These are phyloP conservation scores for Aspergillus nidulans DNA, from an alignment of 495 filamentous ascomycete species.

Conservation along the genomic window DNA sequence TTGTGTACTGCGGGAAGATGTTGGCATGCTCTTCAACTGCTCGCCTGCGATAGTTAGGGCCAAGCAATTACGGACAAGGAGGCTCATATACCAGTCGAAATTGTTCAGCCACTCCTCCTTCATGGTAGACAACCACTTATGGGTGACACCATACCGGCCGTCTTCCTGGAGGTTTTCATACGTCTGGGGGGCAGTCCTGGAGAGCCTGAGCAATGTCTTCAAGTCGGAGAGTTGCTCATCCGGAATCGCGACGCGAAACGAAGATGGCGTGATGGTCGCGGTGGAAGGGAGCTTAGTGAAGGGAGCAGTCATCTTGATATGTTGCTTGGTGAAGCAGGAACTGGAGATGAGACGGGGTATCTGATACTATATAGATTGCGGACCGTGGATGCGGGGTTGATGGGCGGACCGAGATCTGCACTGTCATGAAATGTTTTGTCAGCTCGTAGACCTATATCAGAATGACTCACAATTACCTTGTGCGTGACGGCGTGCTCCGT, in stretches of 20 bases:
- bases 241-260: slow-evolving; percentile 41
- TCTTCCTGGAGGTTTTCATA: slow-evolving; percentile 48
- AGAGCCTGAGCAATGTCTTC: slow-evolving; percentile 44
- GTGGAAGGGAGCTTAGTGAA: slow-evolving; percentile 28
- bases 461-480: too few relatives aligned
- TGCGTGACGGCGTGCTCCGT: too few relatives aligned
- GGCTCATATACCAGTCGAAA: slow-evolving; percentile 39
- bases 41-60: slow-evolving; percentile 30
- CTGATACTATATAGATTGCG: too few relatives aligned
- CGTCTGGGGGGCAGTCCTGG: slow-evolving; percentile 46
- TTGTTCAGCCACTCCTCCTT: slow-evolving; percentile 45
- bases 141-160: slow-evolving; percentile 48
- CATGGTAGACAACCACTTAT: slow-evolving; percentile 51
- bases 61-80: background rate
- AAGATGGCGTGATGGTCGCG: slow-evolving; percentile 20
- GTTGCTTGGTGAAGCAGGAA: background rate
- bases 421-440: too few relatives aligned
- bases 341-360: background rate
- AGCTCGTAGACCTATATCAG: too few relatives aligned
- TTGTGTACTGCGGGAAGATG: slow-evolving; percentile 57
- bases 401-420: too few relatives aligned
- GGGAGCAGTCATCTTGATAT: slow-evolving; percentile 11
- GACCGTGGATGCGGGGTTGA: background rate
- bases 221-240: slow-evolving; percentile 46
- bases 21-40: slow-evolving; percentile 54